phyloP scores from a whole-genome alignment of 306 rosid species.

The Purshia tridentata region DNA sequence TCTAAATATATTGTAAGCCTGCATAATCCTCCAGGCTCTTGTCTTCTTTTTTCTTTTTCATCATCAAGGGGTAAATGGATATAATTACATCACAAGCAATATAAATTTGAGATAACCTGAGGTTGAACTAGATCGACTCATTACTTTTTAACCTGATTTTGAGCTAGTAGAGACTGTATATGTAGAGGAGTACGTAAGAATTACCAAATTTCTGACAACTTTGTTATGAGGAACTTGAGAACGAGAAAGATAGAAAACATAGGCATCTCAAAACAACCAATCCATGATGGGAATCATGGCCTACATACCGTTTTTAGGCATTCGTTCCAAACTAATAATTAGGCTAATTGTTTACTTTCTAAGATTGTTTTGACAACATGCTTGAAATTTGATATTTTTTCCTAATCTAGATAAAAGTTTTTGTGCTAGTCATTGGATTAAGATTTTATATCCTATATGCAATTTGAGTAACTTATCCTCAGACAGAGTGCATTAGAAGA shows the following conservation, averaged over 20 bases:
- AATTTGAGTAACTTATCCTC: conserved; percentile 75
- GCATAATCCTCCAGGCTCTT: conserved; percentile 23
- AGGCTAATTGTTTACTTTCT: not conserved
- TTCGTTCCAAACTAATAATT: no score
- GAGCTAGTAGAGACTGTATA: not conserved
- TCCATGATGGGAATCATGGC: no score
- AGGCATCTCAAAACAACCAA: no score
- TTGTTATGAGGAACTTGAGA: not conserved
- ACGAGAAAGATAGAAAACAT: no score
- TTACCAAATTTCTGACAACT: not conserved
- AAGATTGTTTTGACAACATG: not conserved
- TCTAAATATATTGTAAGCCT: conserved; percentile 80
- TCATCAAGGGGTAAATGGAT: not conserved
- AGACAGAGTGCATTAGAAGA: conserved; percentile 98
- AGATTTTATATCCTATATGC: conserved; percentile 41
- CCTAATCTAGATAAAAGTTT: not conserved
- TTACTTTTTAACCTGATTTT: not conserved
- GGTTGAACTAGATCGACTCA: no score
- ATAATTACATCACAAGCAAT: not conserved
- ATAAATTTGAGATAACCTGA: no score
- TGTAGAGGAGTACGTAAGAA: not conserved
- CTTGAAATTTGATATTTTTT: not conserved
- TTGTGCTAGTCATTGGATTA: conserved; percentile 21
- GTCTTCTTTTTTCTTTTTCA: not conserved
- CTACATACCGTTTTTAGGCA: no score